These are phyloP conservation scores for Chrysanthemum lavandulifolium DNA, from an alignment of 129 eudicot species.

Conservation along the genomic window DNA sequence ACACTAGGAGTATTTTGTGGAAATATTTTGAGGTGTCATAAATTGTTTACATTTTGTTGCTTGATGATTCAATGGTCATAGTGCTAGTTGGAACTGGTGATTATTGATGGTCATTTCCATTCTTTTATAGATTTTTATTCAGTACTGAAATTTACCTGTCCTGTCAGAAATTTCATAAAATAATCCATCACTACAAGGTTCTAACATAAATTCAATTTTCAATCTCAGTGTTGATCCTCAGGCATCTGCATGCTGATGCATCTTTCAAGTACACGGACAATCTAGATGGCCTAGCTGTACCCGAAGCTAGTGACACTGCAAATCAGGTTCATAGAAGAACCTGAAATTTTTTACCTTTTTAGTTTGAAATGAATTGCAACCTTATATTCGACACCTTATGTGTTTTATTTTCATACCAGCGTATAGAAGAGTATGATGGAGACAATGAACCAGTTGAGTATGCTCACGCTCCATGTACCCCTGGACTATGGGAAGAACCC, in stretches of 20 bases:
- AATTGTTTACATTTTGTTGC: not conserved
- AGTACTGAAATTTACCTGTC: not conserved
- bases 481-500: conserved; percentile 86
- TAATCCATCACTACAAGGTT: conserved; percentile 3
- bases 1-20: not conserved
- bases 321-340: conserved; percentile 30
- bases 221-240: conserved; percentile 66
- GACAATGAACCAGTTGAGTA: conserved; percentile 54
- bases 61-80: not conserved
- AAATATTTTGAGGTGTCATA: not conserved
- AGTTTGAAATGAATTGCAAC: not conserved
- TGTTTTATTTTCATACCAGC: conserved; percentile 24
- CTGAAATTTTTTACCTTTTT: conserved; percentile 2
- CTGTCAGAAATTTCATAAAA: not conserved
- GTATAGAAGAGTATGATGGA: conserved; percentile 40
- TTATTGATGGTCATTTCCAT: not conserved
- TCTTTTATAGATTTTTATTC: not conserved
- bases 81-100: not conserved
- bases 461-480: conserved; percentile 93
- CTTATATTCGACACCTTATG: not conserved
- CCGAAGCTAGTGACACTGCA: conserved; percentile 3
- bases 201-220: conserved; percentile 28
- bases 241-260: conserved; percentile 48
- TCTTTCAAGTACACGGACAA: not conserved
- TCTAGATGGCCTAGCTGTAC: too few relatives aligned